A percentile compares a stretch with the other conserved stretches of the same genome.
Evolutionary conservation across 495 filamentous ascomycete genomes (phyloP).

Genomic region (Parmelia sp.): DNA sequence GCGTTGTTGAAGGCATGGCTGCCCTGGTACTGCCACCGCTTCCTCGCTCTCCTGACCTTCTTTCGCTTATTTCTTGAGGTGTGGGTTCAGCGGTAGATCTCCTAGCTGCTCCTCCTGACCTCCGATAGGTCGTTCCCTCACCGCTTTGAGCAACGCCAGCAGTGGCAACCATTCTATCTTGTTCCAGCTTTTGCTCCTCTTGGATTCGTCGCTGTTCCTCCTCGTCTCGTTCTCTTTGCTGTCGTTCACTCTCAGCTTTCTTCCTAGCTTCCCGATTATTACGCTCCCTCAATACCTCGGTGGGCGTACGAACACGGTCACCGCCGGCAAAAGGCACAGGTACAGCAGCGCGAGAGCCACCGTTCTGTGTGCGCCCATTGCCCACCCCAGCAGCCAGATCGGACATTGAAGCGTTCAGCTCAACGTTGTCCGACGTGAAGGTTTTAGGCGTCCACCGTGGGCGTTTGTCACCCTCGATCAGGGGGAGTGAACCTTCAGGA

Average conservation of each 20-base stretch:
- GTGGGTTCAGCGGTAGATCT: conserved; percentile 20
- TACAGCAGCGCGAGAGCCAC: conserved; percentile 42
- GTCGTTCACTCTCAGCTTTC: conserved; percentile 45
- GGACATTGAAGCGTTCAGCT: conserved; percentile 93
- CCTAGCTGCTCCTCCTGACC: conserved; percentile 26
- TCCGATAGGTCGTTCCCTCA: conserved; percentile 31
- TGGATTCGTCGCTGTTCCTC: conserved; percentile 43
- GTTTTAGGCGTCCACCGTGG: conserved; percentile 54
- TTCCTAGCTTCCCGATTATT: conserved; percentile 59
- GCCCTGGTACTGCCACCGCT: conserved; percentile 20
- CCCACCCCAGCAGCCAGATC: conserved; percentile 57
- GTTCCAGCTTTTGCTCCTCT: conserved; percentile 45
- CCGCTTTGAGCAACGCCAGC: conserved; percentile 52
- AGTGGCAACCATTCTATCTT: conserved; percentile 46
- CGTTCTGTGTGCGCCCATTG: conserved; percentile 46
- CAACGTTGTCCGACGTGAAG: conserved; percentile 77
- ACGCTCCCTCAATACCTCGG: conserved; percentile 71
- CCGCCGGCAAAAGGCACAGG: conserved; percentile 38
- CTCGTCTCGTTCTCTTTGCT: conserved; percentile 46
- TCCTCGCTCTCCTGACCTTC: conserved; percentile 25
- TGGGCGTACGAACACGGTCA: conserved; percentile 48
- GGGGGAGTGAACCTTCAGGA: conserved; percentile 20
- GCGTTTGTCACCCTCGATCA: conserved; percentile 16
- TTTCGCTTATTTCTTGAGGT: conserved; percentile 17
- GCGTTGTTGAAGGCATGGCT: conserved; percentile 8